Conservation (phyloP, 2,329 filamentous ascomycete genomes). For the Calonectria montana region DNA sequence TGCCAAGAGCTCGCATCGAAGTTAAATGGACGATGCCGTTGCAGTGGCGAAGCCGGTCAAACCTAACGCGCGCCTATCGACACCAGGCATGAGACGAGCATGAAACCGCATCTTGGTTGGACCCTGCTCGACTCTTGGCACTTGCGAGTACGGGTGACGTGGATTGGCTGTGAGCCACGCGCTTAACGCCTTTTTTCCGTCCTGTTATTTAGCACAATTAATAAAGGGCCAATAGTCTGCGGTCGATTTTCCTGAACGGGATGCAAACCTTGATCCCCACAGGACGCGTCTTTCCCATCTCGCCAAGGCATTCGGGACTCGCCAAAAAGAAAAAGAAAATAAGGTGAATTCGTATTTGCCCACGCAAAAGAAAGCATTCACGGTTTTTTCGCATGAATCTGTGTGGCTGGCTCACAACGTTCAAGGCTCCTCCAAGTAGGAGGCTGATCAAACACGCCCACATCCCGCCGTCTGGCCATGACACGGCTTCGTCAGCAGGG, state of each 20-base stretch:
- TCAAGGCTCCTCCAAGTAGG: neutral
- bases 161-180: neutral
- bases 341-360: neutral
- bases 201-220: neutral
- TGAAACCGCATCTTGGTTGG: neutral
- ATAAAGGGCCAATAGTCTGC: neutral
- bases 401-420: neutral
- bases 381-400: neutral
- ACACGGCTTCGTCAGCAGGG: neutral
- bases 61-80: neutral
- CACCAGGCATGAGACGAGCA: neutral
- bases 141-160: neutral
- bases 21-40: neutral
- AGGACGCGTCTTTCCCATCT: too few species aligned
- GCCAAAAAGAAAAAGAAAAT: too few species aligned
- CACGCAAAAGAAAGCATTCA: neutral
- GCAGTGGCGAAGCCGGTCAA: neutral
- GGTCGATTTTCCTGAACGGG: neutral
- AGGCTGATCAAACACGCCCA: neutral
- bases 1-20: neutral
- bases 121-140: neutral
- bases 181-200: neutral
- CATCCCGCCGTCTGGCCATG: neutral
- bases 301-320: too few species aligned
- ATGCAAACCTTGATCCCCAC: neutral